Conservation (phyloP, 257 asterid species). For the Catharanthus roseus region DNA sequence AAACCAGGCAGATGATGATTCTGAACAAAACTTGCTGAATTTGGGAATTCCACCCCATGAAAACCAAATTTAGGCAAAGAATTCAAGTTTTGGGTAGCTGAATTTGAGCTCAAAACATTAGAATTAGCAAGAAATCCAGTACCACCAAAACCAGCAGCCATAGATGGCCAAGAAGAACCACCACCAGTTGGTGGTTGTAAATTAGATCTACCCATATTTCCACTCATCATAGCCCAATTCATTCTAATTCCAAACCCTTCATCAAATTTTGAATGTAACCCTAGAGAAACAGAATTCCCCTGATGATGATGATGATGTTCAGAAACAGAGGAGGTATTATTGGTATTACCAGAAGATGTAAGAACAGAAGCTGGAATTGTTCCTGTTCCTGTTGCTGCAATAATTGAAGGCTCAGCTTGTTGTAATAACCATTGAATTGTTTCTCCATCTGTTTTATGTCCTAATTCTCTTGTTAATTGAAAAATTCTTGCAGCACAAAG, state of each 20-base stretch:
- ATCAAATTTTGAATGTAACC: constrained; percentile 26
- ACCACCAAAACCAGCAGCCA: constrained; percentile 32
- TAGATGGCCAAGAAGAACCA: constrained; percentile 50
- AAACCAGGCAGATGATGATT: constrained; percentile 50
- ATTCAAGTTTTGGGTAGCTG: constrained; percentile 20
- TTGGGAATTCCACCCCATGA: constrained; percentile 38
- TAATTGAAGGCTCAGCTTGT: constrained; percentile 63
- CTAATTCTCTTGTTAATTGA: constrained; percentile 58
- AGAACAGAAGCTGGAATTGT: constrained; percentile 68
- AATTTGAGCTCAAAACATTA: constrained; percentile 21
- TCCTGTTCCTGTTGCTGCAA: constrained; percentile 68
- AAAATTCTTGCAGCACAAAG: constrained; percentile 65
- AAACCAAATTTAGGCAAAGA: constrained; percentile 32
- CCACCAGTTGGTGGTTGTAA: constrained; percentile 21
- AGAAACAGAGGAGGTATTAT: constrained; percentile 48
- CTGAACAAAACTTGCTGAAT: constrained; percentile 18
- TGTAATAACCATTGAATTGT: constrained; percentile 72
- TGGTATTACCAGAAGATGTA: constrained; percentile 35
- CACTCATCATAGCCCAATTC: constrained; percentile 29
- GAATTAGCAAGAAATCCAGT: constrained; percentile 34
- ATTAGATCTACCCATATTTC: constrained; percentile 31
- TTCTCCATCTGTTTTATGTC: constrained; percentile 70
- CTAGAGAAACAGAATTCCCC: constrained; percentile 32
- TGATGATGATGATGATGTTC: too few relatives aligned
- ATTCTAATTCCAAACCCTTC: constrained; percentile 30